Evolutionary conservation across 768 basidiomycete species (phyloP), one percentile per base, ranked within the genome.

Genomic region (Cystobasidiopsis lactophilus): DNA sequence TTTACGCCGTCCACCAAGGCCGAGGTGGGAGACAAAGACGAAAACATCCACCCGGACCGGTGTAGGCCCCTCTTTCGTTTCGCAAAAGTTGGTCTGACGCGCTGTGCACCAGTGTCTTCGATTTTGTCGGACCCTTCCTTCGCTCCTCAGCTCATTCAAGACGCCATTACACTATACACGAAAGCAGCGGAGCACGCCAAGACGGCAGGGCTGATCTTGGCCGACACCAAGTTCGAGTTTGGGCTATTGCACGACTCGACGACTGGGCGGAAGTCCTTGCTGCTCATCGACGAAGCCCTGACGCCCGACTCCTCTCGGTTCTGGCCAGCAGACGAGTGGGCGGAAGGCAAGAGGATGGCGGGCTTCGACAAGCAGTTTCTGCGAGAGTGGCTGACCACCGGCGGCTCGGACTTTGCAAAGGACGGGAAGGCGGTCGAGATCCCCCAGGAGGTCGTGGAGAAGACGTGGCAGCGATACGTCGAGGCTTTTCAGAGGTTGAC

Each of bases 201-300:
- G 83, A 85, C 9, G 68, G 74, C 77, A 3, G 89, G 85, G 18
- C 72, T 96, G 53, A 93, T 96, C 61, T 78, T 98, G 40, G 93
- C 88, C 23, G 91, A 98, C 67, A 96, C 89, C 38, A 98, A 98
- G 66, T 95, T 96, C 66, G 93, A 96, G 69, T 98, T 98, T 63
- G 93, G 93, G 4, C 75, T 95, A 40, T 62, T 86, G 45, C 71
- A 66, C 16, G 51, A 65, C 18, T 39, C 64, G 7, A 61, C 41
- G 52, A 63, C 52, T 52, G 58, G 18, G 59, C 58, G 33, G 61
- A 67, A 75, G 24, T 58, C 58, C 29, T 71, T 95, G 23, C 82
- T 91, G 57, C 75, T 96, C 45, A 79, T 96, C 59, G 93, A 98
- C 66, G 93, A 98, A 64, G 75, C 83, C n/a, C 75, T 98, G 50